A percentile compares a stretch with the other conserved stretches of the same genome.
phyloP scores from a whole-genome alignment of 306 rosid genomes.

The Oemleria cerasiformis region DNA sequence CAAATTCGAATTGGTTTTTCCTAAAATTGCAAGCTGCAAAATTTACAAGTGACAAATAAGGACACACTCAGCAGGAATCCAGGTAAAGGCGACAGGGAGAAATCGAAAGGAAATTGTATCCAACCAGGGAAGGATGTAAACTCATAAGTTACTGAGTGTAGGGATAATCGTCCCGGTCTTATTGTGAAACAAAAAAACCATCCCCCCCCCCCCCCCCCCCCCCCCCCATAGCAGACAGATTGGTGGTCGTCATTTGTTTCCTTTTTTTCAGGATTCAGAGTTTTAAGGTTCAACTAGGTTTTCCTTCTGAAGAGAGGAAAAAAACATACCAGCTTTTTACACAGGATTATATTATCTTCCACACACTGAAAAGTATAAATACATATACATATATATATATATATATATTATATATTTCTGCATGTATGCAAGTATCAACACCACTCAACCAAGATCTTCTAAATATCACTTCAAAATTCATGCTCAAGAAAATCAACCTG shows the following conservation, averaged over 20 bases:
- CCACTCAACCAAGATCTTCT: background rate
- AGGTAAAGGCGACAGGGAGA: too few relatives aligned
- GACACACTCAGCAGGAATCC: too few relatives aligned
- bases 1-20: background rate
- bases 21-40: background rate
- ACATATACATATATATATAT: too few relatives aligned
- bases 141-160: too few relatives aligned
- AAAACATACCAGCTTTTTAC: background rate
- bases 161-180: too few relatives aligned
- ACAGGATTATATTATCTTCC: too few relatives aligned
- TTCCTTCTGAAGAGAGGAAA: background rate
- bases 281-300: background rate
- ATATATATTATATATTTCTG: background rate
- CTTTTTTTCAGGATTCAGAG: background rate
- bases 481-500: constrained; percentile 57
- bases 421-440: background rate
- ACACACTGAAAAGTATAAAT: too few relatives aligned
- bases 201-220: too few relatives aligned
- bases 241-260: background rate
- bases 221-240: too few relatives aligned
- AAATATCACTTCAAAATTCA: background rate
- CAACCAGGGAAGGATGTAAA: too few relatives aligned
- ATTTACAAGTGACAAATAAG: background rate
- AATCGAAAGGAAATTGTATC: too few relatives aligned
- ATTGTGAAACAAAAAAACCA: too few relatives aligned